Percentiles rank a stretch among this genome's conserved stretches.
Evolutionary conservation across 805 yeast species (phyloP).

Genomic region (Teunomyces cretensis): DNA sequence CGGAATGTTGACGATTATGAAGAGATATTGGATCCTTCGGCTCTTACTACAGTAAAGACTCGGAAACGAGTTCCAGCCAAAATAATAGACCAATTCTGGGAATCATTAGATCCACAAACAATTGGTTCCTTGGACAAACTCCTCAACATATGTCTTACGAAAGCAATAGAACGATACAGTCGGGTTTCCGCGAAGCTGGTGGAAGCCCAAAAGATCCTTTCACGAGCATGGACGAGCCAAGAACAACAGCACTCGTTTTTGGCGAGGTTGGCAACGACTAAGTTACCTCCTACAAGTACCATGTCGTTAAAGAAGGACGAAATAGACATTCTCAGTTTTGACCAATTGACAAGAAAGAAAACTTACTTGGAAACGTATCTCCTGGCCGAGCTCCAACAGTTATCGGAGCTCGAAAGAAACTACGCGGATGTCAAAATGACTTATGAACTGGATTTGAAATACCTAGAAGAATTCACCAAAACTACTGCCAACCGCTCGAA

Average conservation of each 20-base stretch:
- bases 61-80: slow-evolving; percentile 19
- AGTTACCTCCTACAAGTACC: slow-evolving; percentile 22
- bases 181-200: slow-evolving; percentile 14
- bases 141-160: slow-evolving; percentile 24
- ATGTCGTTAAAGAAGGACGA: slow-evolving; percentile 13
- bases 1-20: not conserved
- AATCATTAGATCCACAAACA: slow-evolving; percentile 19
- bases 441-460: slow-evolving; percentile 32
- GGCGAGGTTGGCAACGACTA: slow-evolving; percentile 24
- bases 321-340: slow-evolving; percentile 23
- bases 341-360: slow-evolving; percentile 23
- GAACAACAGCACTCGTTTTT: slow-evolving; percentile 20
- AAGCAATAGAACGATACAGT: slow-evolving; percentile 23
- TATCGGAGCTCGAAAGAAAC: slow-evolving; percentile 30
- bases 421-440: slow-evolving; percentile 20
- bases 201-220: slow-evolving; percentile 23
- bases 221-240: slow-evolving; percentile 24
- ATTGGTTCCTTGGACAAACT: slow-evolving; percentile 21
- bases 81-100: slow-evolving; percentile 31
- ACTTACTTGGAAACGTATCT: slow-evolving; percentile 34
- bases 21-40: not conserved
- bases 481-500: slow-evolving; percentile 12
- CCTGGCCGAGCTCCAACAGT: slow-evolving; percentile 41
- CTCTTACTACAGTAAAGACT: not conserved
- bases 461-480: slow-evolving; percentile 30